Conservation (phyloP, 2,329 filamentous ascomycete species). For the Aureobasidium sp. region DNA sequence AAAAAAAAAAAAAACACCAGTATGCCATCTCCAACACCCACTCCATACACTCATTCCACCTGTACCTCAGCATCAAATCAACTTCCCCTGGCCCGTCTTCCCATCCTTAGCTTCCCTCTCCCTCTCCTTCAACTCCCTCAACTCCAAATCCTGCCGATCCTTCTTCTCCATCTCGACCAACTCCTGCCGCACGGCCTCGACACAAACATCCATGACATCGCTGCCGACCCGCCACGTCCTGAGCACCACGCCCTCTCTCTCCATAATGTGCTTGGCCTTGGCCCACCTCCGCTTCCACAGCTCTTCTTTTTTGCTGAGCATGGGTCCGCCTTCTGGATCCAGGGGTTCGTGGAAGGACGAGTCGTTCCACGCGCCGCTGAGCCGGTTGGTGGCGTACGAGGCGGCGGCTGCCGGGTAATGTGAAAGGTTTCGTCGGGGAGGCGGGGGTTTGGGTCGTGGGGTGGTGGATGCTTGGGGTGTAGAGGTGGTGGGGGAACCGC, state of each 20-base stretch:
- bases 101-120: background rate
- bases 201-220: slow-evolving; percentile 60
- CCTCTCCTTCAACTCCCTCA: background rate
- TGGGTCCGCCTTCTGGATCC: slow-evolving; percentile 18
- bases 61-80: too few relatives aligned
- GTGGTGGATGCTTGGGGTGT: slow-evolving; percentile 8
- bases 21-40: too few relatives aligned
- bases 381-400: slow-evolving; percentile 30
- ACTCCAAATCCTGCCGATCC: slow-evolving; percentile 10
- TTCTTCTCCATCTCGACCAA: slow-evolving; percentile 32
- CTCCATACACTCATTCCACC: too few relatives aligned
- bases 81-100: background rate
- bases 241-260: slow-evolving; percentile 56
- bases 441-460: slow-evolving; percentile 26
- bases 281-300: slow-evolving; percentile 62
- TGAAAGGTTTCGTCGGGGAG: slow-evolving; percentile 29
- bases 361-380: slow-evolving; percentile 22
- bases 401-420: slow-evolving; percentile 30
- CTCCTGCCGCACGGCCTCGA: slow-evolving; percentile 52
- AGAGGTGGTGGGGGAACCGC: background rate
- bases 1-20: too few relatives aligned
- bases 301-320: slow-evolving; percentile 58
- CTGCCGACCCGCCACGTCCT: slow-evolving; percentile 65
- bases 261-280: slow-evolving; percentile 54
- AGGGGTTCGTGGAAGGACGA: slow-evolving; percentile 11